phyloP scores from a whole-genome alignment of 2,329 filamentous ascomycete species.

The Triangularia setosa region DNA sequence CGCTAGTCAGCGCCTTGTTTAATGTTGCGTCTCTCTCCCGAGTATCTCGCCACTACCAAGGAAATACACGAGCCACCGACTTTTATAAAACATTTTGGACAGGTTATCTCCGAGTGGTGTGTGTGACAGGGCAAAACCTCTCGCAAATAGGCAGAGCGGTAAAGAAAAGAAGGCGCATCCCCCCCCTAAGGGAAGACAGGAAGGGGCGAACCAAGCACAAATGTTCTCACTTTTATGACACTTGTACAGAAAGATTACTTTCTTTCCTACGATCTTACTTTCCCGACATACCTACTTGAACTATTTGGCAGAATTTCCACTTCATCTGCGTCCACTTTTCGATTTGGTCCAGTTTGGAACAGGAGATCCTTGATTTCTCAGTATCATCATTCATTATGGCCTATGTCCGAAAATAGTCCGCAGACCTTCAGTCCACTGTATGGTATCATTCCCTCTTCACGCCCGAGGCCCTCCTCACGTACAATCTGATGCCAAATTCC shows the following conservation, averaged over 20 bases:
- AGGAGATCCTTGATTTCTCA: not conserved
- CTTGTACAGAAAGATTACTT: not conserved
- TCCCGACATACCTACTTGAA: not conserved
- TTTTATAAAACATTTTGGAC: no score
- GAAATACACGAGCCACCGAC: no score
- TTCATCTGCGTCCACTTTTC: not conserved
- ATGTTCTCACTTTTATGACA: not conserved
- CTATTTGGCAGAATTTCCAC: not conserved
- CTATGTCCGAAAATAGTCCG: not conserved
- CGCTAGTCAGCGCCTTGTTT: not conserved
- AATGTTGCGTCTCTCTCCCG: not conserved
- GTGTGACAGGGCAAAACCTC: not conserved
- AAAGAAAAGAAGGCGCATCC: not conserved
- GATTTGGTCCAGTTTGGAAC: not conserved
- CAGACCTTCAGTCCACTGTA: not conserved
- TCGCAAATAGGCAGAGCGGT: not conserved
- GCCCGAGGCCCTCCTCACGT: not conserved
- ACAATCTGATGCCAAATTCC: not conserved
- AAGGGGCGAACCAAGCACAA: not conserved
- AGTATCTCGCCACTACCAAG: not conserved
- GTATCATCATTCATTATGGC: not conserved
- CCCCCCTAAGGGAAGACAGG: not conserved
- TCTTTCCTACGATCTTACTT: not conserved
- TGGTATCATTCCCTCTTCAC: not conserved
- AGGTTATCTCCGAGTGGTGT: no score